Base-by-base conservation (phyloP, 192 early-diverging fungal species). In the Coemansia sp. region DNA sequence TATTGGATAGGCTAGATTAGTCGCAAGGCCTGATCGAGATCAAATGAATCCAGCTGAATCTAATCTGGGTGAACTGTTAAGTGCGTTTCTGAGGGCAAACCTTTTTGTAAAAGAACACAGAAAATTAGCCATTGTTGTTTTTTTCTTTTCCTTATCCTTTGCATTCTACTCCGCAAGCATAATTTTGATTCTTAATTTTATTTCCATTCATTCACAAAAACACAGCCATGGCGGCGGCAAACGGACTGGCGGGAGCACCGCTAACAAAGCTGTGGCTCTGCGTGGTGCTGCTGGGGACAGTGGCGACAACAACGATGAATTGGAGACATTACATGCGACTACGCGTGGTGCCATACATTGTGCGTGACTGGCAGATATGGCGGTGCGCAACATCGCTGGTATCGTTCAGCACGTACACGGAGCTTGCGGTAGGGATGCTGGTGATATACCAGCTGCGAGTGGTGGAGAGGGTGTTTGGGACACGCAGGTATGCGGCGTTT, bases 401-500 rank as follows among this genome's bases (percentile, higher is more conserved):
- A 0, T 58, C 13, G 45, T 74, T 74, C 40, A 40, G 61, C n/a
- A 64, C 58, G 1, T 41, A 32, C 15, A 18, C 63, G 0, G 60
- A 75, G 23, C 41, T 63, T 13, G 4, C 48, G 9, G 12, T 39
- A 4, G 63, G 48, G 7, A n/a, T 65, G 18, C 18, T 61, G 6
- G 39, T 70, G 6, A 9, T 70, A 15, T 75, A 75, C 63, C 63
- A 65, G 32, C 63, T 75, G 15, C 67, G 73, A 6, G 41, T 21
- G 5, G 53, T 75, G 6, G 73, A 75, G 60, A 53, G 73, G 21
- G 21, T 69, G 26, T 49, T 75, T 23, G 73, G 73, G 5, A 63
- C 73, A 4, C 63, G 62, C n/a, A 64, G 43, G 39, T 75, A 65
- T 21, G 73, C 64, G 41, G 32, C 73, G 11, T 70, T 75, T 60